Base-by-base conservation (phyloP, 352 stramenopile genomes). In the Plasmopara viticola region DNA sequence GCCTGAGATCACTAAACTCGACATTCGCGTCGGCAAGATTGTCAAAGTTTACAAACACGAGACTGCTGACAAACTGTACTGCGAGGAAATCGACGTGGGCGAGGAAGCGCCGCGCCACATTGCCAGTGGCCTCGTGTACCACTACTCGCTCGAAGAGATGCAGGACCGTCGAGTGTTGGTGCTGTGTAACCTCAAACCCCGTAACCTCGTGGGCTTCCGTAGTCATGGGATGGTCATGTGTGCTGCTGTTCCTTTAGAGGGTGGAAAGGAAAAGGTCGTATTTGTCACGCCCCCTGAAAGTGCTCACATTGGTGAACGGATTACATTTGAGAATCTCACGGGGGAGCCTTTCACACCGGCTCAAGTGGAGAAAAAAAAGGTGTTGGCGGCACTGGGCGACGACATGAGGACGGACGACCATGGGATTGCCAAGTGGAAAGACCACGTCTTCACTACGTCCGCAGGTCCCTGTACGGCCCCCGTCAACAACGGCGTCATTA, bases 201-300 rank as follows among this genome's bases (percentile, higher is more conserved):
- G 84, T 42, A 95, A 94, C 66, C 74, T 97, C 55, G 86, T 91
- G 59, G 84, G 84, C 40, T 96, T 95, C 64, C 86, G 84, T 42
- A 95, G 84, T 57, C 86, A 96, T 64, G 87, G 88, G 17, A 96
- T 97, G 87, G 84, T 97, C 57, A 81, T 97, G 66, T 95, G 86
- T 57, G 87, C 86, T 6, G 85, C 74, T 30, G 68, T 74, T 31
- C 62, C 66, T 9, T 60, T 84, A 35, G 80, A 76, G 8, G 78
- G 85, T 47, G 81, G 77, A 37, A 87, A 83, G 57, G 84, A 94
- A 68, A 72, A 78, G 45, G 84, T 96, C 10, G 81, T 70, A 29
- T 90, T 96, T 46, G 80, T 97, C 20, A 84, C 91, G 29, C 81
- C 85, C 6, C 87, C 87, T 0, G 75, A 74, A 2, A 82, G 72